Evolutionary conservation across 2,329 filamentous ascomycete genomes (phyloP), one percentile per base, ranked within the genome.

Genomic region (Penicillium griseofulvum): DNA sequence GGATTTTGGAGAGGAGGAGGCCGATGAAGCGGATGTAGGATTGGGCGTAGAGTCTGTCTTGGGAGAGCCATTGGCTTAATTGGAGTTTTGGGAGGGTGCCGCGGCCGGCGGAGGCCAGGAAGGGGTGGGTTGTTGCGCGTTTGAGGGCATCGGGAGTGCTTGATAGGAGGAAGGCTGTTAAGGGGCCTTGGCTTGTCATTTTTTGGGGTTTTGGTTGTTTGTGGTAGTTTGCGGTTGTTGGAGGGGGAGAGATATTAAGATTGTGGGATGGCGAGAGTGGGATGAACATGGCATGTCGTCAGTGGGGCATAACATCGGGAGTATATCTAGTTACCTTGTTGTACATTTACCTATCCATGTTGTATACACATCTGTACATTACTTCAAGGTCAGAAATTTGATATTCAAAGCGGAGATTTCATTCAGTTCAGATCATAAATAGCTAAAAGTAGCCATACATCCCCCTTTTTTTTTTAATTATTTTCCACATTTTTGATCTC

Each of bases 41-140:
- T 60, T 88, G 85, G 33, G 87, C 84, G 72, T 90, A 88, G 56
- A 90, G 81, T 9, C 85, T 79, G 71, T 90, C 87, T 70, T 89
- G 87, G 12, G 84, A 83, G 41, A 91, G 83, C 88, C 88, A 91
- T 69, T 80, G 78, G 19, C 81, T 80, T 11, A 90, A 76, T 1
- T 78, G 73, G 0, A 76, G 65, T 46, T 83, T 83, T 17, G 82
- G 75, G 17, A 88, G 75, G 0, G 79, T 81, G 22, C 88, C 87
- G 52, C 79, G 77, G 14, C 87, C 87, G 6, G 87, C 87, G 45
- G 83, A 79, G 11, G 76, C 78, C 49, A 91, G 82, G 72, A 91
- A 90, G 0, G 83, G 78, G 51, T 85, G 81, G 56, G 87, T 84
- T 0, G 87, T 90, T 11, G 87, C 86, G 28, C 73, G 71, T 4